Percentiles rank a stretch among this genome's conserved stretches.
Evolutionary conservation across 2,329 filamentous ascomycete genomes (phyloP).

Genomic region (Ascocoryne sarcoides): DNA sequence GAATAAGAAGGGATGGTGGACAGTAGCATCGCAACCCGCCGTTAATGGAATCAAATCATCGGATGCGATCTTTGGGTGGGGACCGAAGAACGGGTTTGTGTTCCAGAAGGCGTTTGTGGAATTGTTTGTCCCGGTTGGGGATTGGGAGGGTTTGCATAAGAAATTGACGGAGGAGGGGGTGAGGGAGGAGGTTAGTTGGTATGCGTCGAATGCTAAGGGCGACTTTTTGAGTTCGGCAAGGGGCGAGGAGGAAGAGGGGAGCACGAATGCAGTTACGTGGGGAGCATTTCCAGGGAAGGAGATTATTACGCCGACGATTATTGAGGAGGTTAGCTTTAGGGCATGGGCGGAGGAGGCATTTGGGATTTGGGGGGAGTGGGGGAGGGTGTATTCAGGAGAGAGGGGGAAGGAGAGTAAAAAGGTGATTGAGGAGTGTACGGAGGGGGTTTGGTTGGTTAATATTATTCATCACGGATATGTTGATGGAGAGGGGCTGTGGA

Average conservation of each 20-base stretch:
- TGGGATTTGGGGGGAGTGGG: slow-evolving; percentile 92
- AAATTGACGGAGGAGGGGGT: slow-evolving; percentile 50
- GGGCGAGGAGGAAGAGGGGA: slow-evolving; percentile 33
- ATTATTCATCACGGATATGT: slow-evolving; percentile 76
- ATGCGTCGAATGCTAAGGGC: slow-evolving; percentile 71
- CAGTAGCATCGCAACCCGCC: slow-evolving; percentile 87
- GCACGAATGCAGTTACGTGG: slow-evolving; percentile 96
- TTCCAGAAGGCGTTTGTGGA: slow-evolving; percentile 99
- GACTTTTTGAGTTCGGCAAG: slow-evolving; percentile 60
- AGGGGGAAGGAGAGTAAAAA: slow-evolving; percentile 57
- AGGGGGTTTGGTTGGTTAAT: slow-evolving; percentile 83
- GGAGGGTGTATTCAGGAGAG: slow-evolving; percentile 64
- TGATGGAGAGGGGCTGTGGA: slow-evolving; percentile 63
- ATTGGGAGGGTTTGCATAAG: slow-evolving; percentile 60
- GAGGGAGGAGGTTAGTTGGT: slow-evolving; percentile 70
- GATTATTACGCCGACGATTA: slow-evolving; percentile 92
- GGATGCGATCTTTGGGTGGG: slow-evolving; percentile 84
- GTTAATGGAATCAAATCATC: slow-evolving; percentile 76
- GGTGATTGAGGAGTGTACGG: slow-evolving; percentile 57
- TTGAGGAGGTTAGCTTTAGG: slow-evolving; percentile 87
- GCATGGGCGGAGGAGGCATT: slow-evolving; percentile 96
- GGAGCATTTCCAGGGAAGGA: slow-evolving; percentile 92
- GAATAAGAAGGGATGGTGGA: slow-evolving; percentile 87
- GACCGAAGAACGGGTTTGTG: slow-evolving; percentile 82
- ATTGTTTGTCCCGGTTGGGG: slow-evolving; percentile 71